These are phyloP conservation scores for Nicotiana attenuata DNA, from an alignment of 257 asterid species.

Conservation along the genomic window DNA sequence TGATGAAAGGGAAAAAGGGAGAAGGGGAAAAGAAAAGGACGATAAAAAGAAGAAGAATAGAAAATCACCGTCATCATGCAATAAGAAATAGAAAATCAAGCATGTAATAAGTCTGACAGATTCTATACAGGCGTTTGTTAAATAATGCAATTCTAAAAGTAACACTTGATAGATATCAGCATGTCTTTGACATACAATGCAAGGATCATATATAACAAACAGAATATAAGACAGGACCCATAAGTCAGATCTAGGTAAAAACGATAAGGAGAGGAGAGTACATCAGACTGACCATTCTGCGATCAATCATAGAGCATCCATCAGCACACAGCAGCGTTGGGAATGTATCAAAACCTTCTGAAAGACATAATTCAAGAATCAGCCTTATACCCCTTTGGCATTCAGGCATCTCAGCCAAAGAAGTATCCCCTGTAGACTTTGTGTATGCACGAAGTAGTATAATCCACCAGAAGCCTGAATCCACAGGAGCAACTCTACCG, in stretches of 20 bases:
- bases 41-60: background rate
- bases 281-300: slow-evolving; percentile 65
- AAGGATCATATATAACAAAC: background rate
- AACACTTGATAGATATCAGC: background rate
- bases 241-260: background rate
- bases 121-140: background rate
- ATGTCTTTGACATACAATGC: background rate
- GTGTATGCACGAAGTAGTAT: slow-evolving; percentile 89
- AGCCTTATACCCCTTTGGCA: slow-evolving; percentile 82
- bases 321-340: slow-evolving; percentile 96
- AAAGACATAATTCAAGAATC: slow-evolving; percentile 72
- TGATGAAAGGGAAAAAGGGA: too few relatives aligned
- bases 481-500: slow-evolving; percentile 96
- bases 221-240: background rate
- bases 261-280: slow-evolving; percentile 2
- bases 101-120: background rate
- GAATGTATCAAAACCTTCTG: slow-evolving; percentile 90
- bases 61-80: background rate
- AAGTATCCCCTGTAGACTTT: slow-evolving; percentile 84
- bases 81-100: background rate
- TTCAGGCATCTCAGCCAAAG: slow-evolving; percentile 74
- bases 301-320: slow-evolving; percentile 91
- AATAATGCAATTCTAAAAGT: background rate
- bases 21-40: background rate
- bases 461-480: slow-evolving; percentile 99